Evolutionary conservation across 2,329 filamentous ascomycete species (phyloP).

Genomic region (Colletotrichum abscissum): DNA sequence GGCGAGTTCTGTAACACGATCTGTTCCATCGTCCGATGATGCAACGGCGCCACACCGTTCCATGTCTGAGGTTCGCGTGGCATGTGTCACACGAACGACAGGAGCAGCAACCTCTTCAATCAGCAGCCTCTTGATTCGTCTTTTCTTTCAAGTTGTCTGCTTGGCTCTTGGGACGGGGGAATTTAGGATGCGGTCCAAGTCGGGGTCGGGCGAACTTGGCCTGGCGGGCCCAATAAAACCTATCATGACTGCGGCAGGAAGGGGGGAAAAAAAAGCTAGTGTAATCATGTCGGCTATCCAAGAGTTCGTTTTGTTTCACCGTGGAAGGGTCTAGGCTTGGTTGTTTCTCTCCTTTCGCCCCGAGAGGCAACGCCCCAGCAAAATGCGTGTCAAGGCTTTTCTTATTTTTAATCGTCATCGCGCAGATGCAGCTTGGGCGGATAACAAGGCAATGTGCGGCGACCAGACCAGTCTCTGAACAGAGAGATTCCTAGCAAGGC

Average conservation of each 20-base stretch:
- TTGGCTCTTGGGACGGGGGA: slow-evolving; percentile 15
- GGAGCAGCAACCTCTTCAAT: slow-evolving; percentile 5
- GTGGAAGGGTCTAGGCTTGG: slow-evolving; percentile 21
- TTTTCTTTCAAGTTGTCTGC: background rate
- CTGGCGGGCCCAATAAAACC: slow-evolving; percentile 17
- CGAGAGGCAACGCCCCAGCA: background rate
- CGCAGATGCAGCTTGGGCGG: background rate
- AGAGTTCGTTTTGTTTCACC: slow-evolving; percentile 35
- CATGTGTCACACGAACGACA: slow-evolving; percentile 35
- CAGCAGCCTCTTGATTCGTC: slow-evolving; percentile 4
- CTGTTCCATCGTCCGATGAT: slow-evolving; percentile 36
- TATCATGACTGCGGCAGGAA: slow-evolving; percentile 16
- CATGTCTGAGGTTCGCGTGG: slow-evolving; percentile 35
- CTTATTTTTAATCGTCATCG: background rate
- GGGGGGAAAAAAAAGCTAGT: background rate
- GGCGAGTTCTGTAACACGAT: slow-evolving; percentile 33
- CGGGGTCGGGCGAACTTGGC: slow-evolving; percentile 27
- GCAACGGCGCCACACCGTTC: slow-evolving; percentile 31
- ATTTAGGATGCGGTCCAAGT: slow-evolving; percentile 19
- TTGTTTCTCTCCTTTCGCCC: slow-evolving; percentile 7
- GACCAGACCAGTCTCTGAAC: background rate
- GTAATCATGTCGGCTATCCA: background rate
- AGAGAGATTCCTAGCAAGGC: slow-evolving; percentile 1
- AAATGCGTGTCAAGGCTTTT: background rate
- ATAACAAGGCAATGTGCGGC: background rate